Evolutionary conservation across 1,139 yeast genomes (phyloP).

Genomic region (Hansenula lynferdii): DNA sequence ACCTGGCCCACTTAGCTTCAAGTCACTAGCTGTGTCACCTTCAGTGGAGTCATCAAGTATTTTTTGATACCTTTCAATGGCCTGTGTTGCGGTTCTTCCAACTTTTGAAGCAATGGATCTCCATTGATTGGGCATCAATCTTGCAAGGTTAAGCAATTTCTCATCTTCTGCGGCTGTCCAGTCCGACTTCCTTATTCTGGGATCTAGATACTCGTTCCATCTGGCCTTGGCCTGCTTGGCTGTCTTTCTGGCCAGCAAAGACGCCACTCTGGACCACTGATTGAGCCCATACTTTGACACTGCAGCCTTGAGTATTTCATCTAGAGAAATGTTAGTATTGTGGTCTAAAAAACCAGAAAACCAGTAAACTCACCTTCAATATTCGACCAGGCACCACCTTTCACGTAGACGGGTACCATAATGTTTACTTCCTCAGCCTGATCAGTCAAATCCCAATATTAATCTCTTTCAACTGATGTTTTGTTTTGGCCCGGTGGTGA

Average conservation of each 20-base stretch:
- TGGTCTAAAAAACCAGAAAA: no score
- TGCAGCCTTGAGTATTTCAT: conserved; percentile 85
- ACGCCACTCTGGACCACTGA: conserved; percentile 93
- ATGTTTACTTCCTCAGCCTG: no score
- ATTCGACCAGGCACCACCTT: conserved; percentile 90
- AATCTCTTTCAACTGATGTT: no score
- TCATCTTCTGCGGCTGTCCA: conserved; percentile 84
- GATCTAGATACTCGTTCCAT: conserved; percentile 89
- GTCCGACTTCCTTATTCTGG: conserved; percentile 53
- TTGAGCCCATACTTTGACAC: conserved; percentile 89
- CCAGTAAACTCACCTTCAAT: conserved; percentile 53
- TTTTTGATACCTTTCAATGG: conserved; percentile 82
- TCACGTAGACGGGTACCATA: conserved; percentile 66
- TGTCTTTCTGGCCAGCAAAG: conserved; percentile 76
- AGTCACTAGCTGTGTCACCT: conserved; percentile 28
- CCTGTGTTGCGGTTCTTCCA: conserved; percentile 83
- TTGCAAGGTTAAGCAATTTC: conserved; percentile 59
- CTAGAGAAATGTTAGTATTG: conserved; percentile 29
- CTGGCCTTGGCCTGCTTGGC: conserved; percentile 92
- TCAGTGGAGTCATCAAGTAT: conserved; percentile 56
- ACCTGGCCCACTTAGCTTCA: conserved; percentile 49
- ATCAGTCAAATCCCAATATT: no score
- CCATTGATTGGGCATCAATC: conserved; percentile 90
- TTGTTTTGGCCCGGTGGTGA: no score
- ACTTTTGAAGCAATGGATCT: conserved; percentile 75